Evolutionary conservation across 768 basidiomycete species (phyloP).

Genomic region (Pholiota molesta): DNA sequence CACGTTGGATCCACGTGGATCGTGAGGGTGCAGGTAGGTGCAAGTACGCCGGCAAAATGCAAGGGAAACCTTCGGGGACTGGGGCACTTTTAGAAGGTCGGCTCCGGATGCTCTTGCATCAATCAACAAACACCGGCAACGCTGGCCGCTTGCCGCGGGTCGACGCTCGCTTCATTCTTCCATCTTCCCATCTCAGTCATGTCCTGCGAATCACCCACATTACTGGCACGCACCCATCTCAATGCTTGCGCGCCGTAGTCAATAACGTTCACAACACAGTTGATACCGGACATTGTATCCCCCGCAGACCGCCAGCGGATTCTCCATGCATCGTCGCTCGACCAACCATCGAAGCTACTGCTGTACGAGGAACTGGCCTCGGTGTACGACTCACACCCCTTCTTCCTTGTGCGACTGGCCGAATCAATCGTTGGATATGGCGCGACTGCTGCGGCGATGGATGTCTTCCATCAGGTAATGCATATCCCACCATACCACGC

Average conservation of each 20-base stretch:
- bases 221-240: not conserved
- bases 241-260: not conserved
- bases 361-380: not conserved
- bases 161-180: no score
- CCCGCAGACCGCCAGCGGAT: not conserved
- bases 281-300: not conserved
- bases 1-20: not conserved
- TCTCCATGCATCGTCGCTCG: not conserved
- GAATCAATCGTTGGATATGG: not conserved
- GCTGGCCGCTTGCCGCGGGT: no score
- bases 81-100: no score
- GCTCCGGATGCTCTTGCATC: no score
- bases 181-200: not conserved
- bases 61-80: no score
- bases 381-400: not conserved
- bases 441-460: not conserved
- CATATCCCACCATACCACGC: not conserved
- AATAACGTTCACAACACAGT: not conserved
- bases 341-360: not conserved
- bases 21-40: not conserved
- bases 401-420: not conserved
- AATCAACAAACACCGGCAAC: no score
- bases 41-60: no score
- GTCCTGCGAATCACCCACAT: not conserved
- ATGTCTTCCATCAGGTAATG: not conserved